Evolutionary conservation across 2,329 filamentous ascomycete genomes (phyloP), one percentile per base, ranked within the genome.

Genomic region (Rhexocercosporidium sp.): DNA sequence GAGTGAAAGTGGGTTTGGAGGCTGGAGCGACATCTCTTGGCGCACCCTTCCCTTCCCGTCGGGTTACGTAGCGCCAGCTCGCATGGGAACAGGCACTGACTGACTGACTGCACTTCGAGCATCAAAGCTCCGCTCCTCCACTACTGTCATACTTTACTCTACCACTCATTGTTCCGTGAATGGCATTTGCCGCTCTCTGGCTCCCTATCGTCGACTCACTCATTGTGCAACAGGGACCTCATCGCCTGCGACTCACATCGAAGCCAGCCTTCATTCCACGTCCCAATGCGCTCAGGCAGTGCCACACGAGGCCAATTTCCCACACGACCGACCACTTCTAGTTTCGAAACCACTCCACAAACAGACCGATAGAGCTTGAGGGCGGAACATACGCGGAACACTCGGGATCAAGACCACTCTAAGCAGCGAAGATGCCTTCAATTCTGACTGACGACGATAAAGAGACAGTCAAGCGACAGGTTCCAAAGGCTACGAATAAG

Each of bases 401-500:
- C 46, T 56, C n/a, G 66, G 66, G 64, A 34, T 20, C 47, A 41
- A 59, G 44, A 34, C 3, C n/a, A 44, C 22, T 57, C 27, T 62
- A 59, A 71, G 46, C 60, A 66, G 62, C 57, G 62, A 74, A 68
- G 29, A 78, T 78, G 77, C 76, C 75, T 66, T 77, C 77, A 9
- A 77, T 97, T 72, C 88, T 99, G 66, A 92, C 86, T 78, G 95
- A 97, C 77, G 91, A 94, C 76, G 96, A 99, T 83, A 97, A 97
- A 86, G 92, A 96, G 82, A 97, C 90, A 69, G 94, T 99, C 81
- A 97, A 96, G 84, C 91, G 96, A 78, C 92, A 91, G 74, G 93
- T 99, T 64, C 95, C 96, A 69, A 97, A 97, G 80, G 88, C 93
- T 71, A 90, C 90, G 76, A 99, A 98, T 88, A 98, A 98, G 85